Percentiles rank a stretch among this genome's conserved stretches.
Evolutionary conservation across 2,329 filamentous ascomycete species (phyloP).

Genomic region (Hypoxylon sp.): DNA sequence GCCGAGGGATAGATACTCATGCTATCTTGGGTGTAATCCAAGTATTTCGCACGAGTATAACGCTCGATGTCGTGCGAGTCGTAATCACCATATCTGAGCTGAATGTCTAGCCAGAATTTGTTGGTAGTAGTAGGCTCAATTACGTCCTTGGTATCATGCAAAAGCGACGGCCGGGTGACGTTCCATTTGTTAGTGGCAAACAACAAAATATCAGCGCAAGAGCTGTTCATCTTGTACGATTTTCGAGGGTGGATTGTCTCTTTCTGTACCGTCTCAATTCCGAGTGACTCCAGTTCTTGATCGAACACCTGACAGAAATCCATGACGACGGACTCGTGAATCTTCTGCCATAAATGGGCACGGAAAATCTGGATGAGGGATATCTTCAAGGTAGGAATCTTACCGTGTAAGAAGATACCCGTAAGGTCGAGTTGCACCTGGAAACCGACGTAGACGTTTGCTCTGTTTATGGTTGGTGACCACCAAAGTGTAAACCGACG

Average conservation of each 20-base stretch:
- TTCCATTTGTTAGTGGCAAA: slow-evolving; percentile 99
- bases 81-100: slow-evolving; percentile 96
- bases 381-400: slow-evolving; percentile 98
- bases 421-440: slow-evolving; percentile 98
- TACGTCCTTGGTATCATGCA: slow-evolving; percentile 96
- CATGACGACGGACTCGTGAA: slow-evolving; percentile 99
- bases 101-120: slow-evolving; percentile 99
- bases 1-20: slow-evolving; percentile 99
- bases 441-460: slow-evolving; percentile 99
- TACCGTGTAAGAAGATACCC: slow-evolving; percentile 98
- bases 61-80: slow-evolving; percentile 99
- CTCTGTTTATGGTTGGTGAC: slow-evolving; percentile 93
- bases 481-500: slow-evolving; percentile 99
- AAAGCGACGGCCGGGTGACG: slow-evolving; percentile 89
- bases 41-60: slow-evolving; percentile 96
- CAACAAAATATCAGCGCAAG: slow-evolving; percentile 95
- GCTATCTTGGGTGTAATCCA: slow-evolving; percentile 98
- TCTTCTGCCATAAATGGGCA: slow-evolving; percentile 99
- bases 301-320: slow-evolving; percentile 99
- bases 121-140: slow-evolving; percentile 96
- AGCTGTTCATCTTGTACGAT: slow-evolving; percentile 99
- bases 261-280: slow-evolving; percentile 98
- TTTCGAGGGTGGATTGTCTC: slow-evolving; percentile 99
- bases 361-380: slow-evolving; percentile 99
- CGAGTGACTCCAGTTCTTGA: slow-evolving; percentile 93